Evolutionary conservation across 1,139 yeast species (phyloP).

Genomic region (Chernovozyma sophiae-reginae): DNA sequence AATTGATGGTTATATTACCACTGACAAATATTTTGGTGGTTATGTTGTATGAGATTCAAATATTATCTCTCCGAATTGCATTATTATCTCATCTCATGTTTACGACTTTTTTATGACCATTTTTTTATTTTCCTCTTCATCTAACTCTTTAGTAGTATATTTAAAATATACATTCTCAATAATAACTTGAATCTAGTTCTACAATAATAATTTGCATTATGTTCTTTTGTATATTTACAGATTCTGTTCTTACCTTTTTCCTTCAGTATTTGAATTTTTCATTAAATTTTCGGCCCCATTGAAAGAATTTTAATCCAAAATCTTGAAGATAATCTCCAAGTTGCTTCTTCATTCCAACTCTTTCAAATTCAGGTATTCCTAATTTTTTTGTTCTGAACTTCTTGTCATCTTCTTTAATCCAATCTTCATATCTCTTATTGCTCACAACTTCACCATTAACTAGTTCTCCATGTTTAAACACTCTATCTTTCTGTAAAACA

Average conservation of each 20-base stretch:
- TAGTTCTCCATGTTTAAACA: conserved; percentile 35
- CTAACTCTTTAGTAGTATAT: too few species aligned
- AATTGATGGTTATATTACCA: conserved; percentile 35
- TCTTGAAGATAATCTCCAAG: conserved; percentile 30
- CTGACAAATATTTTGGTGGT: conserved; percentile 35
- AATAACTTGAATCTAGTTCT: too few species aligned
- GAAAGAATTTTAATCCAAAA: conserved; percentile 18
- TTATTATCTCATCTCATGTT: background rate
- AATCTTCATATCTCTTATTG: conserved; percentile 3
- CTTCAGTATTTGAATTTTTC: conserved; percentile 14
- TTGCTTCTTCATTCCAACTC: conserved; percentile 27
- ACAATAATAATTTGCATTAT: too few species aligned
- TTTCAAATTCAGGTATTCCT: conserved; percentile 24
- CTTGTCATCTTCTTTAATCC: conserved; percentile 5
- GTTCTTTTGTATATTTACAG: too few species aligned
- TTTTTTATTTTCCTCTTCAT: too few species aligned
- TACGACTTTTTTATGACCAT: too few species aligned
- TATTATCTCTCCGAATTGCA: background rate
- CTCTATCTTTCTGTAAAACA: conserved; percentile 15
- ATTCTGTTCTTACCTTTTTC: background rate
- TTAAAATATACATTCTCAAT: too few species aligned
- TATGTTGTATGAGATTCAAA: conserved; percentile 24
- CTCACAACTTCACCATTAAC: conserved; percentile 14
- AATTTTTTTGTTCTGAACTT: conserved; percentile 9
- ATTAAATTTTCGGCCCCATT: conserved; percentile 29